Evolutionary conservation across 2,329 filamentous ascomycete genomes (phyloP).

Genomic region (Sporothrix globosa): DNA sequence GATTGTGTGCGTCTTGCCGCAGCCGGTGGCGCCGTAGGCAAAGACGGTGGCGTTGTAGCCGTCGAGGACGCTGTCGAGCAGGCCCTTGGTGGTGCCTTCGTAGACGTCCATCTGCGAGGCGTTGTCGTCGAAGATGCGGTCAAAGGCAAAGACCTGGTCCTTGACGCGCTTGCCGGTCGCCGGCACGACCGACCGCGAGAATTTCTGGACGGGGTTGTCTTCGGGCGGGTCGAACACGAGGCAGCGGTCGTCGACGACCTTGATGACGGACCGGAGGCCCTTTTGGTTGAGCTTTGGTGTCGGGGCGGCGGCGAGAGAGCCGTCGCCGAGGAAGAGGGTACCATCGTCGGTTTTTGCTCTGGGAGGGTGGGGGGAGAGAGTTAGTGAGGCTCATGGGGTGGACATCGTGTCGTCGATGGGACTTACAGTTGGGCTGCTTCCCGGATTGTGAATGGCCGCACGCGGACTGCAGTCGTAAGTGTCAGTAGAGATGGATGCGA

Average conservation of each 20-base stretch:
- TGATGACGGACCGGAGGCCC: constrained; percentile 88
- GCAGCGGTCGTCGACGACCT: constrained; percentile 94
- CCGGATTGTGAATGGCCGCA: constrained; percentile 77
- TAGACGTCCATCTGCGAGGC: constrained; percentile 91
- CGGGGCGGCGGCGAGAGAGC: constrained; percentile 84
- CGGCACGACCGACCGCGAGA: constrained; percentile 78
- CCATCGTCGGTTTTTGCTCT: constrained; percentile 76
- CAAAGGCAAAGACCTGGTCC: constrained; percentile 96
- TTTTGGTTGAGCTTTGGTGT: constrained; percentile 83
- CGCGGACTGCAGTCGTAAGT: constrained; percentile 56
- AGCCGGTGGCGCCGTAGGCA: constrained; percentile 95
- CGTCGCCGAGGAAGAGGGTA: constrained; percentile 92
- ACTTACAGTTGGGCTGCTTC: constrained; percentile 87
- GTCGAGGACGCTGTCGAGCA: constrained; percentile 94
- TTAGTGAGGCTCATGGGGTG: not conserved
- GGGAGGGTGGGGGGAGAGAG: not conserved
- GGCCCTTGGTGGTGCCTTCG: constrained; percentile 82
- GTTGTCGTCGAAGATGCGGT: constrained; percentile 95
- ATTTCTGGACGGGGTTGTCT: constrained; percentile 87
- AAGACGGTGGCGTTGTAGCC: constrained; percentile 99
- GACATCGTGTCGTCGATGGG: not conserved
- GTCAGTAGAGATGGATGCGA: constrained; percentile 33
- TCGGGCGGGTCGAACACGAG: constrained; percentile 96
- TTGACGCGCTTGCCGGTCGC: constrained; percentile 86
- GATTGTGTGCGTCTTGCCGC: constrained; percentile 98